These are phyloP conservation scores for Mycosphaerella sp. DNA, from an alignment of 2,329 filamentous ascomycete genomes.

Conservation along the genomic window DNA sequence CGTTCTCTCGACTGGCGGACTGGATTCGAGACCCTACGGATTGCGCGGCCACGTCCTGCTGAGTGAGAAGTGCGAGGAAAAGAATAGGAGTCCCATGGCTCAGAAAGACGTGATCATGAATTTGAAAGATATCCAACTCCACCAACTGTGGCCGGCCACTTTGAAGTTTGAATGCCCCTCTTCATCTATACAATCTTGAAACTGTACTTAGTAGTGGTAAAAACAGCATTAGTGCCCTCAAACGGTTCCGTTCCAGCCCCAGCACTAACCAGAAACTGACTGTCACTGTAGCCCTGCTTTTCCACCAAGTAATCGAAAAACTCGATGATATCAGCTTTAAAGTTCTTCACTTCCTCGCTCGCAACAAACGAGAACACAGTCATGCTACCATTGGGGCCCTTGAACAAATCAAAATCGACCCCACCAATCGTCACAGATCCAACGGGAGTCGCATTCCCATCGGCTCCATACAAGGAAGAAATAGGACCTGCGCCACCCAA, in stretches of 20 bases:
- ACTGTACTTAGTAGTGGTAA: slow-evolving; percentile 20
- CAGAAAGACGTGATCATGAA: no score
- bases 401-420: slow-evolving; percentile 53
- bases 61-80: no score
- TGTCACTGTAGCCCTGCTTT: slow-evolving; percentile 43
- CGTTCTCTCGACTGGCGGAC: no score
- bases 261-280: slow-evolving; percentile 48
- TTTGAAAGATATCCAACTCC: no score
- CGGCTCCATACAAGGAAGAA: slow-evolving; percentile 40
- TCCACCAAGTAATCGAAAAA: slow-evolving; percentile 53
- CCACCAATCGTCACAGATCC: slow-evolving; percentile 51
- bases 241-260: slow-evolving; percentile 27
- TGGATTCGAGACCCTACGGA: no score
- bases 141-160: no score
- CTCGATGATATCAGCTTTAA: slow-evolving; percentile 51
- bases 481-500: slow-evolving; percentile 55
- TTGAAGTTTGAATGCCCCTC: no score
- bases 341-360: slow-evolving; percentile 42
- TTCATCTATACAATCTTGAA: background rate
- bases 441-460: slow-evolving; percentile 36
- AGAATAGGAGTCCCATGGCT: no score
- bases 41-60: no score
- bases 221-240: slow-evolving; percentile 18
- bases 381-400: slow-evolving; percentile 54
- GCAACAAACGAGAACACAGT: slow-evolving; percentile 58